Conservation (phyloP, 1,139 yeast genomes). For the Pichia norvegensis region DNA sequence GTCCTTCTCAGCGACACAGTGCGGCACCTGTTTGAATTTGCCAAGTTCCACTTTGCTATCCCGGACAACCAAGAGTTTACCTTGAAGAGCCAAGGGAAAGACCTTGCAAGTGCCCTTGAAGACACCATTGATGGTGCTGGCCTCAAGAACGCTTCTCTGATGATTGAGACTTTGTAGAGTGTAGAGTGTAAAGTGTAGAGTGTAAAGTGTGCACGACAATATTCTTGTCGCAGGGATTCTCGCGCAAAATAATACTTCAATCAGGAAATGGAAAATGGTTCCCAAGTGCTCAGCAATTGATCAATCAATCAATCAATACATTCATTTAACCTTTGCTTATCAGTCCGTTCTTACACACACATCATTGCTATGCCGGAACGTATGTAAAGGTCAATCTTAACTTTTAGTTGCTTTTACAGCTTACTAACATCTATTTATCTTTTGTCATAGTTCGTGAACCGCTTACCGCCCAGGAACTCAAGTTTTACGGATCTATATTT, state of each 20-base stretch:
- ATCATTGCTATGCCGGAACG: not conserved
- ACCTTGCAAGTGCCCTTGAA: constrained; percentile 45
- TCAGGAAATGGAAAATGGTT: too few relatives aligned
- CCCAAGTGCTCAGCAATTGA: not conserved
- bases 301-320: not conserved
- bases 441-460: constrained; percentile 20
- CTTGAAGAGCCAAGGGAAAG: constrained; percentile 57
- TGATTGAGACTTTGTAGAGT: constrained; percentile 44
- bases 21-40: constrained; percentile 49
- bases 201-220: not conserved
- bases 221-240: not conserved
- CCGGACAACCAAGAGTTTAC: constrained; percentile 45
- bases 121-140: constrained; percentile 70
- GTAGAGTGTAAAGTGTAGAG: not conserved
- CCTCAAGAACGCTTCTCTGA: constrained; percentile 70
- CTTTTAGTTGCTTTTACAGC: too few relatives aligned
- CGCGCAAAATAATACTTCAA: not conserved
- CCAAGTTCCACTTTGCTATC: constrained; percentile 47
- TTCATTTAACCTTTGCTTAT: not conserved
- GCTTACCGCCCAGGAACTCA: constrained; percentile 74
- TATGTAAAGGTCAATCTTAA: too few relatives aligned
- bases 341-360: too few relatives aligned
- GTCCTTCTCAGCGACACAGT: constrained; percentile 55
- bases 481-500: constrained; percentile 66
- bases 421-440: not conserved